A percentile compares a stretch with the other conserved stretches of the same genome.
These are phyloP conservation scores for Cryphonectria radicalis DNA, from an alignment of 2,329 filamentous ascomycete genomes.

Conservation along the genomic window DNA sequence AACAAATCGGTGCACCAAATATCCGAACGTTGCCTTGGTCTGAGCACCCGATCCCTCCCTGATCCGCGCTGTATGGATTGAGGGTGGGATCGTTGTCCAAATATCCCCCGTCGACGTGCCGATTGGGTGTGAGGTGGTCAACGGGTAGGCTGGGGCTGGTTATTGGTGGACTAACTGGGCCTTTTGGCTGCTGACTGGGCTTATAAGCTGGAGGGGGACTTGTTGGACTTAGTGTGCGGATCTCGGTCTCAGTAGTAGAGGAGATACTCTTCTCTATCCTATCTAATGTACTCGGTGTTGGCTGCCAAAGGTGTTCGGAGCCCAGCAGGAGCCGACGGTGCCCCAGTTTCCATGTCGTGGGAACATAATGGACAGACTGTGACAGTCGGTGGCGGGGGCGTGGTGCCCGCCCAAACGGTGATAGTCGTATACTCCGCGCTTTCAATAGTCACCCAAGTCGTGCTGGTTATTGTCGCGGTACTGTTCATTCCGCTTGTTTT, in stretches of 20 bases:
- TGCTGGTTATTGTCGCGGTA: not conserved
- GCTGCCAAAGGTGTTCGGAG: not conserved
- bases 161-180: constrained; percentile 14
- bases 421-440: constrained; percentile 11
- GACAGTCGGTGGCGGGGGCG: not conserved
- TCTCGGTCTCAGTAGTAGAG: not conserved
- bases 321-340: constrained; percentile 6
- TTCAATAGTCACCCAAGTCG: not conserved
- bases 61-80: not conserved
- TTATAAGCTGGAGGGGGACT: not conserved
- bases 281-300: not conserved
- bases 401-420: not conserved
- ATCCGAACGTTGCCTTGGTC: not conserved
- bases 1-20: not conserved
- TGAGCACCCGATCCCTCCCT: constrained; percentile 1
- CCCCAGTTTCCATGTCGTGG: not conserved
- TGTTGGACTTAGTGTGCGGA: not conserved
- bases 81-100: not conserved
- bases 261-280: not conserved
- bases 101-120: not conserved
- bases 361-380: constrained; percentile 5
- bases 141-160: not conserved
- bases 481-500: not conserved
- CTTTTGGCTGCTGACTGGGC: constrained; percentile 6
- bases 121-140: not conserved